Percentiles rank a stretch among this genome's conserved stretches.
Evolutionary conservation across 768 basidiomycete genomes (phyloP).

Genomic region (Boletus barrowsii): DNA sequence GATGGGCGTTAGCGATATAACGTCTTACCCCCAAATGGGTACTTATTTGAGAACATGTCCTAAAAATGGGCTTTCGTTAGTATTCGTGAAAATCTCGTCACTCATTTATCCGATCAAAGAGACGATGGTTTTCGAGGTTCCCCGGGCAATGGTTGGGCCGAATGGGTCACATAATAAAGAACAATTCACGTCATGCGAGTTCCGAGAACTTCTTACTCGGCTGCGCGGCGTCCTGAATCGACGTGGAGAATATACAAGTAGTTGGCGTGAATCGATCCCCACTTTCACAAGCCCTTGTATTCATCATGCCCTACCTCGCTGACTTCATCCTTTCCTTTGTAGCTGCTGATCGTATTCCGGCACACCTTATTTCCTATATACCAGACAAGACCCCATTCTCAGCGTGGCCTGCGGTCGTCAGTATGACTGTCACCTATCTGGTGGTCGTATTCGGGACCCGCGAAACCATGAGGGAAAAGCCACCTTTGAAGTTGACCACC

Average conservation of each 20-base stretch:
- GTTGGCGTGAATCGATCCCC: not conserved
- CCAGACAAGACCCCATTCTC: slow-evolving; percentile 78
- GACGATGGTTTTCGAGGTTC: too few relatives aligned
- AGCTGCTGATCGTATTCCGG: slow-evolving; percentile 52
- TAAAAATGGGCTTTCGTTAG: not conserved
- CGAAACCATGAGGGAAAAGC: slow-evolving; percentile 74
- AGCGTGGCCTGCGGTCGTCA: slow-evolving; percentile 64
- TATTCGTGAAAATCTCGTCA: not conserved
- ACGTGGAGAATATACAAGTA: slow-evolving; percentile 11
- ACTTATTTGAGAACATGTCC: not conserved
- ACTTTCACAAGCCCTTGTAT: not conserved
- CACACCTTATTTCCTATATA: slow-evolving; percentile 60
- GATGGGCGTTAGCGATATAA: not conserved
- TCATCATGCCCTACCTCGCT: slow-evolving; percentile 65
- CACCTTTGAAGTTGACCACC: slow-evolving; percentile 66
- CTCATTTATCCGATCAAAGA: not conserved
- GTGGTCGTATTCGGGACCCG: slow-evolving; percentile 81
- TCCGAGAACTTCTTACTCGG: not conserved
- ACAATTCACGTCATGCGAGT: slow-evolving; percentile 1
- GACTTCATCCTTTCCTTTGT: slow-evolving; percentile 58
- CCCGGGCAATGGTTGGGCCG: not conserved
- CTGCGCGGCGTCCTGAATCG: not conserved
- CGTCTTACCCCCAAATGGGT: not conserved
- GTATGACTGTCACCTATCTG: slow-evolving; percentile 73
- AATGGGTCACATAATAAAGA: not conserved